A percentile compares a stretch with the other conserved stretches of the same genome.
Evolutionary conservation across 768 basidiomycete species (phyloP).

Genomic region (Mycena haematopus): DNA sequence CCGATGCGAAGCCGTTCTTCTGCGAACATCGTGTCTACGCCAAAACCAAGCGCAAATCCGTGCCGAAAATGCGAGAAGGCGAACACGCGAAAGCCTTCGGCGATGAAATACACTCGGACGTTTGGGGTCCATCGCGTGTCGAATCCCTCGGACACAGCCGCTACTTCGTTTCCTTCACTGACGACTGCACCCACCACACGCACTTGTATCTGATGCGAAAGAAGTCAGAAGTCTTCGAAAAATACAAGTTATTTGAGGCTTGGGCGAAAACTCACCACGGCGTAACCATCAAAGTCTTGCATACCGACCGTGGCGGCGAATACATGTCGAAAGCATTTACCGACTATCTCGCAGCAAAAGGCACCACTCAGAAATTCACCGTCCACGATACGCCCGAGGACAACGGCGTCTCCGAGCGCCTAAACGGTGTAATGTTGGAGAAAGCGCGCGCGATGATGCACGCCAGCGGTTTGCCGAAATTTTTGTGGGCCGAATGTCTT

Average conservation of each 20-base stretch:
- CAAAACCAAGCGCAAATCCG: conserved; percentile 28
- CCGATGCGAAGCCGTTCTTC: conserved; percentile 30
- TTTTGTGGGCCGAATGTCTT: conserved; percentile 30
- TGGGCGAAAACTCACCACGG: conserved; percentile 33
- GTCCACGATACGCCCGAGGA: no score
- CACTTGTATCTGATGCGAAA: conserved; percentile 11
- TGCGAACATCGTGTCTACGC: conserved; percentile 35
- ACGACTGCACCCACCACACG: conserved; percentile 5
- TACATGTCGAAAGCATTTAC: neutral
- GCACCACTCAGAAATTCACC: conserved; percentile 27
- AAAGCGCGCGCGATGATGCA: no score
- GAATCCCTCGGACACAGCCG: no score
- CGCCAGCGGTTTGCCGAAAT: neutral
- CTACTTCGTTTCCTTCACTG: conserved; percentile 15
- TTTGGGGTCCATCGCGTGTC: no score
- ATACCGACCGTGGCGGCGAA: conserved; percentile 29
- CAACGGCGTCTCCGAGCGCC: conserved; percentile 9
- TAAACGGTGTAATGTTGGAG: no score
- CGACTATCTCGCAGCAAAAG: conserved; percentile 18
- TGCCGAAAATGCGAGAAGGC: conserved; percentile 20
- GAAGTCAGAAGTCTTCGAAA: conserved; percentile 5
- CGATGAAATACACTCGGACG: neutral
- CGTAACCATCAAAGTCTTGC: conserved; percentile 20
- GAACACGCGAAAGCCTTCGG: conserved; percentile 27
- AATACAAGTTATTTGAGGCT: conserved; percentile 20